phyloP scores from a whole-genome alignment of 2,329 filamentous ascomycete genomes.

The Biscogniauxia sp. region DNA sequence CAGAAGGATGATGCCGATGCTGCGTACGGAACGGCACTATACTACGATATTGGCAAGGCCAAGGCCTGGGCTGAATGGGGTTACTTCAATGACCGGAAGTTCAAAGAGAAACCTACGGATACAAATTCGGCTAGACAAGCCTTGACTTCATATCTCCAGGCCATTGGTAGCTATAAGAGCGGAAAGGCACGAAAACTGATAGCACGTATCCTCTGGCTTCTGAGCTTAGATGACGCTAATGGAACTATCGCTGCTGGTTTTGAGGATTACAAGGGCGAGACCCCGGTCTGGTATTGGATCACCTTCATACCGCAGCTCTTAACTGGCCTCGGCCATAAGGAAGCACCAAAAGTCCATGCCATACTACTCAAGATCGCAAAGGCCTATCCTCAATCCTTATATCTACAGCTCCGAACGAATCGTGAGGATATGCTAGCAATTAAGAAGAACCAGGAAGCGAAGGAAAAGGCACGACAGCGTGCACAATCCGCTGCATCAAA shows the following conservation, averaged over 20 bases:
- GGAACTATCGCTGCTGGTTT: slow-evolving; percentile 82
- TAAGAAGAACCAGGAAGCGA: slow-evolving; percentile 81
- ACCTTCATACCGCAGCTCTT: slow-evolving; percentile 97
- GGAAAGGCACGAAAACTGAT: slow-evolving; percentile 93
- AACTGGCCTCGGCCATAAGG: slow-evolving; percentile 85
- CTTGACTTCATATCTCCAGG: slow-evolving; percentile 93
- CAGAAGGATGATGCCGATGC: slow-evolving; percentile 90
- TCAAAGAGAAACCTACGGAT: slow-evolving; percentile 84
- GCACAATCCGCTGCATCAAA: slow-evolving; percentile 45
- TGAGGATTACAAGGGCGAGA: slow-evolving; percentile 95
- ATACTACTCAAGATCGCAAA: slow-evolving; percentile 94
- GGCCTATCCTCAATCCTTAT: slow-evolving; percentile 90
- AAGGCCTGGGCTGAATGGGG: slow-evolving; percentile 99
- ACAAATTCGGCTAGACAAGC: slow-evolving; percentile 85
- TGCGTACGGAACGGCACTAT: slow-evolving; percentile 91
- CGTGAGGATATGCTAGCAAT: slow-evolving; percentile 91
- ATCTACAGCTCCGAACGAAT: slow-evolving; percentile 91
- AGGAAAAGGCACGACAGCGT: slow-evolving; percentile 59
- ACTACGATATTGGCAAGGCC: slow-evolving; percentile 90
- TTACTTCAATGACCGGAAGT: slow-evolving; percentile 94
- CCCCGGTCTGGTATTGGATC: slow-evolving; percentile 99
- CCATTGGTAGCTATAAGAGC: slow-evolving; percentile 94
- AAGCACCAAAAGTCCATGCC: slow-evolving; percentile 80
- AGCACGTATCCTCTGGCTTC: slow-evolving; percentile 88
- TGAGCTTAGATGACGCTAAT: slow-evolving; percentile 88